Conservation (phyloP, 2,329 filamentous ascomycete genomes). For the Coniella lustricola region DNA sequence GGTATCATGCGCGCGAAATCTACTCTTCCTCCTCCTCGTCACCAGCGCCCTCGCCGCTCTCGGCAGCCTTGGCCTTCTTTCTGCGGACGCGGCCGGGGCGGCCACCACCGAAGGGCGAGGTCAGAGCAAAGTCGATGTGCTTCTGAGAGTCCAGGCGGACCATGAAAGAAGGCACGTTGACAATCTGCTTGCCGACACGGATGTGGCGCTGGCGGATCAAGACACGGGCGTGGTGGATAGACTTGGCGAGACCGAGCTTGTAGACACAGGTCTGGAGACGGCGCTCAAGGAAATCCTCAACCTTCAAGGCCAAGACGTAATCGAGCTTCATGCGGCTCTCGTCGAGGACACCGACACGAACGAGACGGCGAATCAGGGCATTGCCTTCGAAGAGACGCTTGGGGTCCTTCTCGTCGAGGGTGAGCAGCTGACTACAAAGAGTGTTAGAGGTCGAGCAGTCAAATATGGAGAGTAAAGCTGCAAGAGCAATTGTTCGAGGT, state of each 20-base stretch:
- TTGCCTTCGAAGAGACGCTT: slow-evolving; percentile 99
- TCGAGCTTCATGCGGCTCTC: slow-evolving; percentile 99
- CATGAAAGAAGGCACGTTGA: slow-evolving; percentile 99
- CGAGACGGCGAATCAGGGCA: slow-evolving; percentile 98
- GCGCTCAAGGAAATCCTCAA: slow-evolving; percentile 99
- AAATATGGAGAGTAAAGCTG: background rate
- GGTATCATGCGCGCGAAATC: slow-evolving; percentile 27
- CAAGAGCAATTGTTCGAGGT: too few species aligned
- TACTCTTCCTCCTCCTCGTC: slow-evolving; percentile 80
- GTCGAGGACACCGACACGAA: slow-evolving; percentile 98
- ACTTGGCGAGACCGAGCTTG: slow-evolving; percentile 99
- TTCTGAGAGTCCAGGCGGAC: slow-evolving; percentile 99
- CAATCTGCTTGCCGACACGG: slow-evolving; percentile 99
- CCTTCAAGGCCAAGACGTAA: slow-evolving; percentile 99
- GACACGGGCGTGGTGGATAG: slow-evolving; percentile 99
- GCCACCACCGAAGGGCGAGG: slow-evolving; percentile 95
- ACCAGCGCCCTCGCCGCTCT: slow-evolving; percentile 72
- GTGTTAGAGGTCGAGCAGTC: slow-evolving; percentile 14
- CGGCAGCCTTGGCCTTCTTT: slow-evolving; percentile 98
- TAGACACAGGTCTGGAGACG: slow-evolving; percentile 99
- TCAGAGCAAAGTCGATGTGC: slow-evolving; percentile 99
- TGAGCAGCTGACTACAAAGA: slow-evolving; percentile 83
- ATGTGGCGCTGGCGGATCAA: slow-evolving; percentile 99
- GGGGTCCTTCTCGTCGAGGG: slow-evolving; percentile 99
- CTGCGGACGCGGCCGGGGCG: slow-evolving; percentile 95